Percentiles rank a stretch among this genome's conserved stretches.
phyloP scores from a whole-genome alignment of 257 asterid species.

The Solanum megistacrolobum region DNA sequence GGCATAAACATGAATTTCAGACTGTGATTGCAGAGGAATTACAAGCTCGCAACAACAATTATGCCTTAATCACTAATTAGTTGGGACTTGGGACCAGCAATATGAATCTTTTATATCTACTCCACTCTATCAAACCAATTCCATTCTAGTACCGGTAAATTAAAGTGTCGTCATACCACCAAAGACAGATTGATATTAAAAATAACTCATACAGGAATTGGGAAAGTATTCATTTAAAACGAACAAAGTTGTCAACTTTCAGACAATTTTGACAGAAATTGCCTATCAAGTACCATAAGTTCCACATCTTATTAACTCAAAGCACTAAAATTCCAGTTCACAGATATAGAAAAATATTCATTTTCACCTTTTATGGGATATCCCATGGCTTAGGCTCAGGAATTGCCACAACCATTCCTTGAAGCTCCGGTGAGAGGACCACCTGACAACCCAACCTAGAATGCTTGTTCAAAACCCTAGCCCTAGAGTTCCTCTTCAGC shows the following conservation, averaged over 20 bases:
- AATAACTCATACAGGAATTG: not conserved
- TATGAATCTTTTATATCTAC: not conserved
- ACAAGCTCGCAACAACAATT: not conserved
- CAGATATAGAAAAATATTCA: not conserved
- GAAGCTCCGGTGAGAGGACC: conserved; percentile 31
- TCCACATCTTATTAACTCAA: not conserved
- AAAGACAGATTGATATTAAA: not conserved
- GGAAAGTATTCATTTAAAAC: not conserved
- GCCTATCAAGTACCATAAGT: not conserved
- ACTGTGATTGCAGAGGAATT: not conserved
- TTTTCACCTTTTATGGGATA: conserved; percentile 21
- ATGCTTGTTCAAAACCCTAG: conserved; percentile 36
- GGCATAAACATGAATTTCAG: not conserved
- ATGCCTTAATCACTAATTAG: not conserved
- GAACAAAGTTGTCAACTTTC: not conserved
- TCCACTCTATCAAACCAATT: not conserved
- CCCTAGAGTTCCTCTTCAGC: conserved; percentile 51
- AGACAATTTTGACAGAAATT: not conserved
- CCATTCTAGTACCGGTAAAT: not conserved
- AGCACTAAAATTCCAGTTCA: not conserved
- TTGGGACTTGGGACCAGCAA: not conserved
- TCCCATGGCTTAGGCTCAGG: conserved; percentile 52
- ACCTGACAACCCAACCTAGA: conserved; percentile 43
- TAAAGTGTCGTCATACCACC: not conserved
- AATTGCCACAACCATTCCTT: conserved; percentile 36